A percentile compares a stretch with the other conserved stretches of the same genome.
phyloP scores from a whole-genome alignment of 1,139 yeast genomes.

The Meyerozyma athensensis region DNA sequence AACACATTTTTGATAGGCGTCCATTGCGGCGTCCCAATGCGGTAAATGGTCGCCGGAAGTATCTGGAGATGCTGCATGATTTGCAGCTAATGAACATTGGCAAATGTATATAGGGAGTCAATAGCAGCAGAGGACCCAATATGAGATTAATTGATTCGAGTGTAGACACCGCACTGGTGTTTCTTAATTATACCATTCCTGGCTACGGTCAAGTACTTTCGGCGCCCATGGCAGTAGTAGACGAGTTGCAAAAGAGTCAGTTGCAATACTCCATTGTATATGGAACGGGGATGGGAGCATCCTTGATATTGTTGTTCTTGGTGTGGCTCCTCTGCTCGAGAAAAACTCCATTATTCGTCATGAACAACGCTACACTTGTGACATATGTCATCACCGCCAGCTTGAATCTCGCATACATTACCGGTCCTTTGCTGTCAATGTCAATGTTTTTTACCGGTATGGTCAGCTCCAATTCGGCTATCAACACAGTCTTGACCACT shows the following conservation, averaged over 20 bases:
- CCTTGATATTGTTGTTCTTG: constrained; percentile 20
- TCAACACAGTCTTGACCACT: constrained; percentile 17
- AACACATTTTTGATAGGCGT: background rate
- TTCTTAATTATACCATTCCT: constrained; percentile 17
- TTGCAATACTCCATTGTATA: constrained; percentile 15
- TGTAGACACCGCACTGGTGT: constrained; percentile 13
- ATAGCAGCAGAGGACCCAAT: too few relatives aligned
- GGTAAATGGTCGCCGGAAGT: constrained; percentile 4
- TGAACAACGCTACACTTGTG: constrained; percentile 58
- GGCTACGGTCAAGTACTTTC: constrained; percentile 7
- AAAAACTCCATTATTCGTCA: constrained; percentile 61
- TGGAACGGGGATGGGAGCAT: constrained; percentile 28
- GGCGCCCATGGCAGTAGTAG: constrained; percentile 13
- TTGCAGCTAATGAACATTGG: too few relatives aligned
- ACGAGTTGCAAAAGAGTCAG: constrained; percentile 8
- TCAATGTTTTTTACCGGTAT: constrained; percentile 49
- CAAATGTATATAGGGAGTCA: too few relatives aligned
- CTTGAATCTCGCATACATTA: constrained; percentile 49
- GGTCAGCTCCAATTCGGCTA: constrained; percentile 15
- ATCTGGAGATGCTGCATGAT: constrained; percentile 6
- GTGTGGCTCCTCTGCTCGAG: constrained; percentile 35
- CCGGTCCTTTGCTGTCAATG: constrained; percentile 48
- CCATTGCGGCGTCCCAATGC: constrained; percentile 10
- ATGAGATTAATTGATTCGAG: constrained; percentile 9
- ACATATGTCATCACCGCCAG: constrained; percentile 54